Evolutionary conservation across 441 rosid species (phyloP).

Genomic region (Corymbia calophylla): DNA sequence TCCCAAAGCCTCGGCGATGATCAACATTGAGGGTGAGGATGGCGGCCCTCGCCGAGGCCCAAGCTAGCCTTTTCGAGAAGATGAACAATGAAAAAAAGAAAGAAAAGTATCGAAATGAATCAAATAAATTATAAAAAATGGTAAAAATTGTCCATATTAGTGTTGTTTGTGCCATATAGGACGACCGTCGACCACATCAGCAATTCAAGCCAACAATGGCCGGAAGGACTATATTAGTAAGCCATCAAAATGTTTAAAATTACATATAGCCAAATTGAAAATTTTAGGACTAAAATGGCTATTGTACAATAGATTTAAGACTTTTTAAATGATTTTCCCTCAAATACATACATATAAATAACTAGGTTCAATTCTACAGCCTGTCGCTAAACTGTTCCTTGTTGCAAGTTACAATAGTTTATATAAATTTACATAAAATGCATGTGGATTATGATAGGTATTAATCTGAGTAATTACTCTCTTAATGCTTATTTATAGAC

Average conservation of each 20-base stretch:
- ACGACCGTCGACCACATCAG: fast-evolving
- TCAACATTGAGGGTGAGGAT: neutral
- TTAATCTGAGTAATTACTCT: neutral
- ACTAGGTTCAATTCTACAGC: neutral
- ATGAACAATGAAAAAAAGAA: neutral
- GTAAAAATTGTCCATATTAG: neutral
- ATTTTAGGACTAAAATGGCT: neutral
- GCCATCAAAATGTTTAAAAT: neutral
- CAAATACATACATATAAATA: neutral
- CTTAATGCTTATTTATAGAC: neutral
- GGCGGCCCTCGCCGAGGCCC: fast-evolving
- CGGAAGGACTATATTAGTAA: neutral
- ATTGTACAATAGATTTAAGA: neutral
- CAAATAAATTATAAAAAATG: neutral
- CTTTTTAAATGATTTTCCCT: neutral
- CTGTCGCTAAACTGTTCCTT: neutral
- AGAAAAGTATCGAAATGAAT: neutral
- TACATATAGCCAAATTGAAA: neutral
- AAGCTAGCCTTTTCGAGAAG: fast-evolving
- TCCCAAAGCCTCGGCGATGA: fast-evolving
- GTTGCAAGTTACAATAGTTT: neutral
- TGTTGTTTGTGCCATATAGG: neutral
- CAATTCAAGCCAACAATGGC: neutral
- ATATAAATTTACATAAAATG: neutral
- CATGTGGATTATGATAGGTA: neutral